Conservation (phyloP, 2,329 filamentous ascomycete genomes). For the Aspergillus thermomutatus region DNA sequence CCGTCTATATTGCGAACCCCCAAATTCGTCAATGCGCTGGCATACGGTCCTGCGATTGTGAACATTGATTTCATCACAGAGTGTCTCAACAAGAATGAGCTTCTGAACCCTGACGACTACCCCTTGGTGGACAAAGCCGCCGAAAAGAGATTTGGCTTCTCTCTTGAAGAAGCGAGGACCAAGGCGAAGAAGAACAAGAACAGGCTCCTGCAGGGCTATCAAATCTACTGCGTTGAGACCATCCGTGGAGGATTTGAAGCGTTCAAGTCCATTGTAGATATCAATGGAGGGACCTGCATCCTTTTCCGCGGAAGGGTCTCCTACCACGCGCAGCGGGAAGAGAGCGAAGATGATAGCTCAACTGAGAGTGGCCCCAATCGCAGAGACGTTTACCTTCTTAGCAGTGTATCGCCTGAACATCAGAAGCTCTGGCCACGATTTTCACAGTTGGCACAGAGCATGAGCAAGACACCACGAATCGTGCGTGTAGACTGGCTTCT, state of each 20-base stretch:
- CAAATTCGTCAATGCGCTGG: conserved; percentile 88
- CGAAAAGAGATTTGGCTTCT: conserved; percentile 69
- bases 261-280: conserved; percentile 79
- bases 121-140: conserved; percentile 67
- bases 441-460: conserved; percentile 70
- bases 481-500: conserved; percentile 87
- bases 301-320: conserved; percentile 72
- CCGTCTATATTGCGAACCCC: conserved; percentile 83
- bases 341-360: conserved; percentile 42
- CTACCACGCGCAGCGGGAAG: conserved; percentile 58
- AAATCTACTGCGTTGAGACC: conserved; percentile 78
- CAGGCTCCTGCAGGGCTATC: conserved; percentile 69
- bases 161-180: conserved; percentile 63
- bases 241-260: conserved; percentile 80
- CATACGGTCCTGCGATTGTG: conserved; percentile 74
- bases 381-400: conserved; percentile 80
- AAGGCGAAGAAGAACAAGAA: conserved; percentile 75
- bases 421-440: conserved; percentile 76
- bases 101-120: conserved; percentile 64
- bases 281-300: conserved; percentile 82
- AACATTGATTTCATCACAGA: conserved; percentile 74
- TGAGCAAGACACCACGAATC: conserved; percentile 75
- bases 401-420: conserved; percentile 64
- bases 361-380: conserved; percentile 60
- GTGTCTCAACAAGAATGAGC: conserved; percentile 65